Evolutionary conservation across 176 grass and related monocot species (phyloP), one percentile per base, ranked within the genome.

Genomic region (Guadua angustifolia): DNA sequence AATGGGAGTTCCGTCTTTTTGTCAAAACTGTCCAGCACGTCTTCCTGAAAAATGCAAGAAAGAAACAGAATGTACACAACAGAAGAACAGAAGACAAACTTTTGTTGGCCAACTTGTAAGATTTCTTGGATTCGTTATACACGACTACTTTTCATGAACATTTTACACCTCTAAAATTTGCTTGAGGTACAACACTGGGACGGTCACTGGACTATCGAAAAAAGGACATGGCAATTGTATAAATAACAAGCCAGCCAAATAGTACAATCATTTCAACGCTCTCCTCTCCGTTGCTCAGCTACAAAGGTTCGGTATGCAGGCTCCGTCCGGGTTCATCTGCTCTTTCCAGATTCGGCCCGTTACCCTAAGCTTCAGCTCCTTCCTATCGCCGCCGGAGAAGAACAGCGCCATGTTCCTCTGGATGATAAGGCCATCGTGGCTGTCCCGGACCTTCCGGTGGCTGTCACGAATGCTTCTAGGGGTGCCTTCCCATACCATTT

Each of bases 361-460:
- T 16, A 94, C 92, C 80, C 92, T 82, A 46, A 94, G 61, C 79
- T 94, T 94, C 67, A 94, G 83, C 63, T 94, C 92, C 75, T 94
- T 94, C 71, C 92, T 87, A 14, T 94, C 92, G 6, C 92, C 83
- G 0, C 92, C 94, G 0, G 89, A 94, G 87, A 97, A 94, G 88
- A 97, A 97, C 33, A 94, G 60, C 0, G 94, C 94, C 94, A 97
- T 94, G 77, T 97, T 94, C 51, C 94, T 87, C 84, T 92, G 90
- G 80, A 97, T 94, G 58, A 97, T 89, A 26, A 97, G 88, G 43
- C 94, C 94, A 12, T 97, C 94, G 66, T 94, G 92, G 77, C 94
- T 97, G 74, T 97, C 94, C 9, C 94, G 87, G 11, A 97, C 86
- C 79, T 94, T 94, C 53, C 85, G 77, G 83, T 97, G 94, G 77